Evolutionary conservation across 2,329 filamentous ascomycete species (phyloP).

Genomic region (Cladosporium colombiae): DNA sequence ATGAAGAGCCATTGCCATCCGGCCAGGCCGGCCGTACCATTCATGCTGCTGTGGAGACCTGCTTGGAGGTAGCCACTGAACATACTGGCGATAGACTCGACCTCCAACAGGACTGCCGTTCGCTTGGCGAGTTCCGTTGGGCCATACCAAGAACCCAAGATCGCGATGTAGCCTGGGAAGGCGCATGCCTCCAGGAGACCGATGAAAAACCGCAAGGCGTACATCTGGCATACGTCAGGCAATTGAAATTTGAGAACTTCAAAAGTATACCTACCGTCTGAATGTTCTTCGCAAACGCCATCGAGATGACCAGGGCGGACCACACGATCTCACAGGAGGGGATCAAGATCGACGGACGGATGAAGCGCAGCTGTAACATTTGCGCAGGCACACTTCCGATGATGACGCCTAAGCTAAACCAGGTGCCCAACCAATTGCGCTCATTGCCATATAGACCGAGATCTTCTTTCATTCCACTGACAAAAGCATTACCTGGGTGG

Average conservation of each 20-base stretch:
- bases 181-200: not conserved
- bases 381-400: constrained; percentile 42
- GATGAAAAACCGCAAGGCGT: constrained; percentile 1
- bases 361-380: constrained; percentile 3
- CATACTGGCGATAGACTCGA: constrained; percentile 7
- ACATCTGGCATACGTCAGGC: not conserved
- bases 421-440: constrained; percentile 43
- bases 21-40: constrained; percentile 40
- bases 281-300: not conserved
- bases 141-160: constrained; percentile 47
- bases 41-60: constrained; percentile 33
- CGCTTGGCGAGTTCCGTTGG: constrained; percentile 41
- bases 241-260: too few relatives aligned
- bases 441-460: constrained; percentile 55
- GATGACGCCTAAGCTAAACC: constrained; percentile 38
- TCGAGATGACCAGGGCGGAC: not conserved
- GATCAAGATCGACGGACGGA: not conserved
- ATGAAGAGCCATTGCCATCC: constrained; percentile 49
- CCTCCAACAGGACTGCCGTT: constrained; percentile 37
- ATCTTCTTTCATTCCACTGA: constrained; percentile 55
- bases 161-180: constrained; percentile 39
- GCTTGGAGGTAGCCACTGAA: constrained; percentile 22
- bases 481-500: constrained; percentile 42
- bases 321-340: not conserved
- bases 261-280: not conserved